Conservation (phyloP, 192 early-diverging fungal species). For the Rhizophlyctis rosea region DNA sequence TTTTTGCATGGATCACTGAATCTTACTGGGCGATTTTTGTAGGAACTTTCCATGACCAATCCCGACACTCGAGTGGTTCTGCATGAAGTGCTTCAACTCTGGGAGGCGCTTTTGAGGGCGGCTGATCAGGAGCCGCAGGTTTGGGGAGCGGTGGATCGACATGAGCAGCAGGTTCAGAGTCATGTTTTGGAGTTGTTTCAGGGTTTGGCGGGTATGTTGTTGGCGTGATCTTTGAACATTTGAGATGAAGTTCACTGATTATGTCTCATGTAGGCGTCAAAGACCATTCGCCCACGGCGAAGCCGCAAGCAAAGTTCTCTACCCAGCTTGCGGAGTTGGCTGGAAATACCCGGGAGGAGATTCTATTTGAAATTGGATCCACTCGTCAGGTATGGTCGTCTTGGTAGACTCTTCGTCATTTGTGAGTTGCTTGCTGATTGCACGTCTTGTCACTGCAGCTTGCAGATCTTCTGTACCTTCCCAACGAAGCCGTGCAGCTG, state of each 20-base stretch:
- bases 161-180: not conserved
- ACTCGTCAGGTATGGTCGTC: conserved; percentile 23
- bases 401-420: too few species aligned
- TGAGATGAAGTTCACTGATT: not conserved
- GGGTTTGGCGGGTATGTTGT: not conserved
- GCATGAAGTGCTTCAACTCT: not conserved
- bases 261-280: not conserved
- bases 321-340: conserved; percentile 19
- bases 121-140: conserved; percentile 2
- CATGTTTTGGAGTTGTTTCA: conserved; percentile 6
- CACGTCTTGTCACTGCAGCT: conserved; percentile 27
- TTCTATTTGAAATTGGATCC: conserved; percentile 19
- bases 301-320: conserved; percentile 19
- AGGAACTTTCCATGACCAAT: not conserved
- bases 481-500: conserved; percentile 34
- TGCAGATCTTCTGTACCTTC: conserved; percentile 19
- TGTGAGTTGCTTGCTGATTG: too few species aligned
- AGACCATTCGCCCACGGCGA: not conserved
- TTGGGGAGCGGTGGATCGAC: conserved; percentile 1
- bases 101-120: conserved; percentile 1
- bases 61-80: conserved; percentile 6
- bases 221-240: not conserved
- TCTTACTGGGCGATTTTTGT: too few species aligned
- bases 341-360: conserved; percentile 13
- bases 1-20: too few species aligned